Base-by-base conservation (phyloP, 306 rosid genomes). In the Rosa rugosa region DNA sequence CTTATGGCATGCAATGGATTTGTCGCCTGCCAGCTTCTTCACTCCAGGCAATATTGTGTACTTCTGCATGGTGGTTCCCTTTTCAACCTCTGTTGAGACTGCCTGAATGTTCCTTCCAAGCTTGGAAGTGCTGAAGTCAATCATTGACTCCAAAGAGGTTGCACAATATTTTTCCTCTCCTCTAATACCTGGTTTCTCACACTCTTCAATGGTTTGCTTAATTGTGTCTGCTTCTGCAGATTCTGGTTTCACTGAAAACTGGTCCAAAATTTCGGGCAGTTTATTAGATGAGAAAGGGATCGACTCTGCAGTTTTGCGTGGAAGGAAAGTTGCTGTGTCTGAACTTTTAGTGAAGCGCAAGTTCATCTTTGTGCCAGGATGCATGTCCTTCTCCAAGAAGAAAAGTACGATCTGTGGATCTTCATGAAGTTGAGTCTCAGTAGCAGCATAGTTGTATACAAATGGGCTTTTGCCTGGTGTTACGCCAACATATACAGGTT, bases 101-200 rank as follows among this genome's bases (percentile, higher is more conserved):
- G 83, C 90, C 17, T 68, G 50, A 54, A 89, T 85, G 0, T 84
- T 69, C 51, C 75, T 88, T 1, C 98, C 97, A 1, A 94, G 90
- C 84, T 78, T 89, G 4, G 92, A 90, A 20, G 84, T 88, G 81
- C 85, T 85, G 47, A 88, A 94, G 73, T 94, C 98, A 11, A 92
- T 73, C 98, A 94, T 92, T 0, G 97, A 92, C 66, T 94, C 98
- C 1, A 94, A 79, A 4, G 98, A 94, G 27, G 94, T 94, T 34
- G 98, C 94, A 31, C 98, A 94, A 6, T 83, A 91, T 72, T 88
- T 91, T 13, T 92, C 94, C 78, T 92, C 97, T 0, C 94, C 97
- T 67, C 22, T 73, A 0, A 85, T 76, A 0, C 80, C 71, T 0
- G 70, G 44, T 0, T 78, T 77, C 73, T 94, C 97, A 13, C 98